Percentiles rank a stretch among this genome's conserved stretches.
Evolutionary conservation across 2,329 filamentous ascomycete genomes (phyloP).

Genomic region (Cladophialophora bantiana): DNA sequence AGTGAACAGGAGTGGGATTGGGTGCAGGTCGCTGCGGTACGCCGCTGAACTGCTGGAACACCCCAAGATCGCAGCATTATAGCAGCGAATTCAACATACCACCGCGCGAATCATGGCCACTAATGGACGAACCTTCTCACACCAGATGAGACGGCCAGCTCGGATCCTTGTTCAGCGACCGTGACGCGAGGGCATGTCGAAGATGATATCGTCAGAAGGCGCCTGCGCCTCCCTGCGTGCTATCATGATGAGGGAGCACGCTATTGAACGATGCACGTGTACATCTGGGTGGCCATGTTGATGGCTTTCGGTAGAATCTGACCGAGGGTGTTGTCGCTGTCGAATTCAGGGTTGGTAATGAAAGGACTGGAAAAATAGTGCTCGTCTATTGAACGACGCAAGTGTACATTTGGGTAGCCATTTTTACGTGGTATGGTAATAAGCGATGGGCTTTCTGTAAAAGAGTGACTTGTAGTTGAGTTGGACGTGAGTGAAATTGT

Average conservation of each 20-base stretch:
- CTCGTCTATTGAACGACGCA: constrained; percentile 14
- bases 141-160: neutral
- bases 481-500: constrained; percentile 19
- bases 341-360: neutral
- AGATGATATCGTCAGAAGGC: constrained; percentile 27
- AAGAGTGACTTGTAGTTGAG: constrained; percentile 22
- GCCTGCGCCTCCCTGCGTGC: constrained; percentile 16
- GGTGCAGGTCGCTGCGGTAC: neutral
- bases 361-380: neutral
- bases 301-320: neutral
- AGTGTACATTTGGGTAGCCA: constrained; percentile 10
- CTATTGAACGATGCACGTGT: constrained; percentile 15
- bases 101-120: constrained; percentile 3
- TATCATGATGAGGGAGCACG: neutral
- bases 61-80: neutral
- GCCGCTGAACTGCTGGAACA: neutral
- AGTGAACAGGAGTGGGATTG: neutral
- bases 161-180: constrained; percentile 7
- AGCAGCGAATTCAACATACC: neutral
- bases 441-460: constrained; percentile 4
- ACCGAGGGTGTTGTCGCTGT: neutral
- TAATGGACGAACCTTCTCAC: neutral
- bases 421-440: neutral
- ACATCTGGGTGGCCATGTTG: constrained; percentile 6
- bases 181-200: constrained; percentile 23